Evolutionary conservation across 768 basidiomycete species (phyloP), one percentile per base, ranked within the genome.

Genomic region (Phylloporus sp.): DNA sequence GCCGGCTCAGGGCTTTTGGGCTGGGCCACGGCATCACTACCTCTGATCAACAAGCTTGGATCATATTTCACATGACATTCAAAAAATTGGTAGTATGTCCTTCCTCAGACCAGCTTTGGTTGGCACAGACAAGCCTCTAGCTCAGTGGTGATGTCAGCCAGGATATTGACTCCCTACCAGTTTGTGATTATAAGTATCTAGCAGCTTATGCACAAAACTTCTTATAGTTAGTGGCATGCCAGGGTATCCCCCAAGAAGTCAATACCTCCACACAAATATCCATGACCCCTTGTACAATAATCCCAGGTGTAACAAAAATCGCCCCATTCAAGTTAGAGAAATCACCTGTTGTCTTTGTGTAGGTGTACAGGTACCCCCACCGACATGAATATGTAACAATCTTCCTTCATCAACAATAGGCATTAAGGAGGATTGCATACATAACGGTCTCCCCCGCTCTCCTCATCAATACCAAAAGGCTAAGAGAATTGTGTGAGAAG

Each of bases 401-500:
- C 80, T 77, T 9, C 81, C 80, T 68, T 84, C 84, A 52, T 85
- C 84, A 12, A 84, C 71, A 15, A 84, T 11, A 16, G 6, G 4
- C 6, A n/a, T 42, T 16, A 10, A 16, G 22, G 2, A 12, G n/a
- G 29, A 16, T 9, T 13, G 50, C 55, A 41, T 63, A 78, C 80
- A 13, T 53, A 73, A 61, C 16, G 40, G 35, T 24, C 40, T 26
- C 51, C 81, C 32, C 75, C 53, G 32, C 69, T 59, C 57, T 78
- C 77, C 48, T 78, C 79, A 45, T 78, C 77, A 38, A 73, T 75
- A 6, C 79, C 72, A 54, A 67, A n/a, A 71, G 9, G 69, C 67
- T n/a, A 73, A 52, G 18, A 70, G 45, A 15, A 71, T 48, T 2
- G 61, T 66, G 8, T 67, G 62, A 28, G 61, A 60, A 12, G 67